phyloP scores from a whole-genome alignment of 345 rosid species.

The Pugionium cornutum region DNA sequence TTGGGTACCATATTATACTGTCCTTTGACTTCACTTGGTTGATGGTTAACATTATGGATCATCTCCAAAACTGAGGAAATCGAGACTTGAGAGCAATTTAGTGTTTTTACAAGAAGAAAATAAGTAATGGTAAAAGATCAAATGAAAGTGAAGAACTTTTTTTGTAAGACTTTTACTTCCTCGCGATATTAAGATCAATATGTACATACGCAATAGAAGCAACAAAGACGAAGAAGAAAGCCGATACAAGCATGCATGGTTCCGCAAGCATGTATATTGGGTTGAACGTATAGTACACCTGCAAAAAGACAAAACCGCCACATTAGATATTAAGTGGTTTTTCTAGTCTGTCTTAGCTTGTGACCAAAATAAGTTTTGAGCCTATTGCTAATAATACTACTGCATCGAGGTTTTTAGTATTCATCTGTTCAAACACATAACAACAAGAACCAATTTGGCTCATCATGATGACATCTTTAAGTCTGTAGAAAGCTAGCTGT shows the following conservation, averaged over 20 bases:
- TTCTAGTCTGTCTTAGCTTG: not conserved
- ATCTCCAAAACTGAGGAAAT: too few species aligned
- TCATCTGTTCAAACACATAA: too few species aligned
- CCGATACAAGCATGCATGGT: slow-evolving; percentile 83
- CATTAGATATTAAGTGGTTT: not conserved
- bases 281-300: slow-evolving; percentile 94
- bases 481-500: too few species aligned
- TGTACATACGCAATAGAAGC: slow-evolving; percentile 78
- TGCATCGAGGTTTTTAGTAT: too few species aligned
- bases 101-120: too few species aligned
- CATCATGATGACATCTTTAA: too few species aligned
- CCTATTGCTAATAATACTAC: not conserved
- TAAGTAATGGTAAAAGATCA: not conserved
- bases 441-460: too few species aligned
- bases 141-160: not conserved
- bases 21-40: too few species aligned
- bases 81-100: too few species aligned
- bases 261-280: slow-evolving; percentile 96
- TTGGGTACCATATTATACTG: too few species aligned
- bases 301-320: slow-evolving; percentile 21
- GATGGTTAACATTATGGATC: too few species aligned
- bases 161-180: slow-evolving; percentile 38
- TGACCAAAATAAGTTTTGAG: not conserved
- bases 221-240: slow-evolving; percentile 74
- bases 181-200: slow-evolving; percentile 66